These are phyloP conservation scores for Thinopyrum obtusiflorum DNA, from an alignment of 202 grass and related monocot species.

Conservation along the genomic window DNA sequence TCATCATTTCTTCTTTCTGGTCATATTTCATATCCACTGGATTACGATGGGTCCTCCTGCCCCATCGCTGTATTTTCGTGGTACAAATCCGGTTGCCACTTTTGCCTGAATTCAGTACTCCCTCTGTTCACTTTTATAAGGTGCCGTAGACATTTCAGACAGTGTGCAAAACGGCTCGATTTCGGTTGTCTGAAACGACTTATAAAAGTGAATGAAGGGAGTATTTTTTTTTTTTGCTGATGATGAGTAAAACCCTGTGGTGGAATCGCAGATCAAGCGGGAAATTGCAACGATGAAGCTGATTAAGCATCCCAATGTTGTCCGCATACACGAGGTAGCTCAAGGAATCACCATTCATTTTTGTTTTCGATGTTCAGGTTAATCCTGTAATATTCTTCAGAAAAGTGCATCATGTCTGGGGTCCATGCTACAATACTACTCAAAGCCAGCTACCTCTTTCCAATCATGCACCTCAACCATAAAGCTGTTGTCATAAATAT, in stretches of 20 bases:
- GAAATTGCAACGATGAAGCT: slow-evolving; percentile 84
- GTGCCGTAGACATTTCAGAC: no score
- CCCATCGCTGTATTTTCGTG: background rate
- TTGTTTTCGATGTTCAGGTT: background rate
- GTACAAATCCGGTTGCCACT: background rate
- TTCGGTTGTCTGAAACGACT: no score
- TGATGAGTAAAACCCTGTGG: slow-evolving; percentile 21
- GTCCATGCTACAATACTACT: background rate
- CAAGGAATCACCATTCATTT: background rate
- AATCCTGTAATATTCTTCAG: slow-evolving; percentile 1
- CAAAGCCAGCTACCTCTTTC: background rate
- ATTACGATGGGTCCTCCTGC: background rate
- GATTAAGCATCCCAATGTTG: slow-evolving; percentile 85
- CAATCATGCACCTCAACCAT: slow-evolving; percentile 1
- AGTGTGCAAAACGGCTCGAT: no score
- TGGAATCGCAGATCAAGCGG: slow-evolving; percentile 60
- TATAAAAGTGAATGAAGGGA: no score
- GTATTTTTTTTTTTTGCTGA: background rate
- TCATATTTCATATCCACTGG: slow-evolving; percentile 24
- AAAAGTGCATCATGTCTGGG: background rate
- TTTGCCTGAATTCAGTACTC: background rate
- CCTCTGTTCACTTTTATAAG: no score
- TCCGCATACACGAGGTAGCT: slow-evolving; percentile 69
- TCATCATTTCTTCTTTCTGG: slow-evolving; percentile 1
- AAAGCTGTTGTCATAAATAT: background rate